phyloP scores from a whole-genome alignment of 169 alveolate genomes.

The Condylostoma magnum region DNA sequence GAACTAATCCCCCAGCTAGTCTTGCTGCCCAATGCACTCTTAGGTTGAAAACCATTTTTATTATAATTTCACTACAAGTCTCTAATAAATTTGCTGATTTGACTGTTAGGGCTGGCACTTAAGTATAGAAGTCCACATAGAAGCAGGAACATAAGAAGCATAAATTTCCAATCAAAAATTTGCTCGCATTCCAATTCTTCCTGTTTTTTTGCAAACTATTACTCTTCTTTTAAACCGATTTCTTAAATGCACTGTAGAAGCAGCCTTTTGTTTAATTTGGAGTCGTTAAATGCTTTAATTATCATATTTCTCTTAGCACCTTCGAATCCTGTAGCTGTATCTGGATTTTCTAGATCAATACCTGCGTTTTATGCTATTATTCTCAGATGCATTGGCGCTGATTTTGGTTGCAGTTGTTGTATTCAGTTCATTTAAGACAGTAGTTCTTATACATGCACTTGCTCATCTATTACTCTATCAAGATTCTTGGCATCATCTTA shows the following conservation, averaged over 20 bases:
- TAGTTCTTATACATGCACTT: background rate
- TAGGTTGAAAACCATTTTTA: no score
- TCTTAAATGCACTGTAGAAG: background rate
- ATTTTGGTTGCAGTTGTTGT: background rate
- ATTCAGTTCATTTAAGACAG: conserved; percentile 5
- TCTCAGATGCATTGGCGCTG: background rate
- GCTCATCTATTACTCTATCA: background rate
- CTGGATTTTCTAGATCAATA: background rate
- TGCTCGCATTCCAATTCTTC: background rate
- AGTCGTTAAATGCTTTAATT: background rate
- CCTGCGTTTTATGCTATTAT: background rate
- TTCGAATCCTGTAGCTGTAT: background rate
- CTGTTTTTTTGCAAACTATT: background rate
- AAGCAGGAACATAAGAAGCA: no score
- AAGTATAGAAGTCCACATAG: no score
- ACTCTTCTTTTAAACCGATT: no score
- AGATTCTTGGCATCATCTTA: background rate
- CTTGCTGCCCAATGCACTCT: no score
- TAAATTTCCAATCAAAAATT: no score
- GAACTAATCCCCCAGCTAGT: no score
- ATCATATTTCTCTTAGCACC: conserved; percentile 3
- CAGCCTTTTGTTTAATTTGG: background rate
- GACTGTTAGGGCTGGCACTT: no score
- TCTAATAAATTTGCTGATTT: no score
- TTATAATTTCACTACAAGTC: no score